Evolutionary conservation across 2,329 filamentous ascomycete species (phyloP).

Genomic region (Clonostachys byssicola): DNA sequence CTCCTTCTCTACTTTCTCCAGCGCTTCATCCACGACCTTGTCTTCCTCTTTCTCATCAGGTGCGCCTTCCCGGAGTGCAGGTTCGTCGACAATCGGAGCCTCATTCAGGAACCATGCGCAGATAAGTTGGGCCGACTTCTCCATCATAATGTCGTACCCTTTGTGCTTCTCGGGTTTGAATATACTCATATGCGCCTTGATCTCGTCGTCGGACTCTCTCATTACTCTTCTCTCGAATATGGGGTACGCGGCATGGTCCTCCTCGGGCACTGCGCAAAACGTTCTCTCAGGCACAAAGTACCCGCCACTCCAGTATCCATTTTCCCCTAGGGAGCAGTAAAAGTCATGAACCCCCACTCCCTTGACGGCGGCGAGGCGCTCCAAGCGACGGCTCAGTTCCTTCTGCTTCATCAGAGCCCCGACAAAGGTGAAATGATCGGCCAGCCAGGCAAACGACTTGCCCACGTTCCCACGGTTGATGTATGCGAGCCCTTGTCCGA

Average conservation of each 20-base stretch:
- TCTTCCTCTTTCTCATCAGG: slow-evolving; percentile 20
- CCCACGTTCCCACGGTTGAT: slow-evolving; percentile 56
- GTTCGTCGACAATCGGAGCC: slow-evolving; percentile 37
- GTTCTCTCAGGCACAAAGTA: slow-evolving; percentile 66
- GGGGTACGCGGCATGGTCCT: slow-evolving; percentile 21
- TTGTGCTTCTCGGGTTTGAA: slow-evolving; percentile 59
- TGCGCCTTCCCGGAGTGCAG: slow-evolving; percentile 32
- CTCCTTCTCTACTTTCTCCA: slow-evolving; percentile 9
- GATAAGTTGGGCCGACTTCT: slow-evolving; percentile 52
- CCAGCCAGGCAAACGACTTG: slow-evolving; percentile 72
- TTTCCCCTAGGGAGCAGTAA: slow-evolving; percentile 72
- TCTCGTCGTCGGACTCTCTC: slow-evolving; percentile 63
- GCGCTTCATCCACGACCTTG: slow-evolving; percentile 11
- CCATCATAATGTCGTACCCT: slow-evolving; percentile 60
- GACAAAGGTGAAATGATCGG: slow-evolving; percentile 81
- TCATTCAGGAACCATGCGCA: slow-evolving; percentile 51
- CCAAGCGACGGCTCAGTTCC: slow-evolving; percentile 65
- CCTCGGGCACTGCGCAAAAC: slow-evolving; percentile 68
- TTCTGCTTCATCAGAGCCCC: slow-evolving; percentile 71
- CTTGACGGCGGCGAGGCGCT: slow-evolving; percentile 54
- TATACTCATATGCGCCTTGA: slow-evolving; percentile 66
- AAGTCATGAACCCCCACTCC: slow-evolving; percentile 70
- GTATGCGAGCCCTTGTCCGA: slow-evolving; percentile 51
- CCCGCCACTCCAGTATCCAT: slow-evolving; percentile 58
- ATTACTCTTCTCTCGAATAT: slow-evolving; percentile 56